These are phyloP conservation scores for Globisporangium cylindrosporum DNA, from an alignment of 352 stramenopile species.

Conservation along the genomic window DNA sequence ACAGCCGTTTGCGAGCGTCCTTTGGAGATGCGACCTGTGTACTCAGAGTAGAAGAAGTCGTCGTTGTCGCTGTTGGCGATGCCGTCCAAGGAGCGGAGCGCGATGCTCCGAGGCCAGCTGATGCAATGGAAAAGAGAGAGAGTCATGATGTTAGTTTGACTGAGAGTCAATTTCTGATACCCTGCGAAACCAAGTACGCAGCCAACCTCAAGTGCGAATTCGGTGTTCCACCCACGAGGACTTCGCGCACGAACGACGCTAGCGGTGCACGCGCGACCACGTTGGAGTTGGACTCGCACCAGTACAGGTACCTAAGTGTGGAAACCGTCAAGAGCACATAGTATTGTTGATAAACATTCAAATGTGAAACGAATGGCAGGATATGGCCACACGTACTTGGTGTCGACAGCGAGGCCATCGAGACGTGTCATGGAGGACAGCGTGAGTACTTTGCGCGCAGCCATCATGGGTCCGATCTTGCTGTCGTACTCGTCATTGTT, in stretches of 20 bases:
- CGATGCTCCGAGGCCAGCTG: constrained; percentile 63
- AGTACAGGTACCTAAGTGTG: constrained; percentile 54
- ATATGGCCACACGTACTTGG: constrained; percentile 23
- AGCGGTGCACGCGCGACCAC: constrained; percentile 45
- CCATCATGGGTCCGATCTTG: constrained; percentile 18
- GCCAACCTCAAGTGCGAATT: constrained; percentile 51
- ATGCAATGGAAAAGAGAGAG: constrained; percentile 1
- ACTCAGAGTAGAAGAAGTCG: constrained; percentile 58
- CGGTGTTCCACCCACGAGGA: constrained; percentile 49
- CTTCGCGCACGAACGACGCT: constrained; percentile 39
- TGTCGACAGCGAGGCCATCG: constrained; percentile 62
- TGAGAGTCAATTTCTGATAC: background rate
- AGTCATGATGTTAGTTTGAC: too few relatives aligned
- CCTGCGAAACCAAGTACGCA: background rate
- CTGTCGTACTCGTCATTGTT: constrained; percentile 7
- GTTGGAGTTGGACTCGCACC: constrained; percentile 69
- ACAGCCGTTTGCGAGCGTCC: constrained; percentile 24
- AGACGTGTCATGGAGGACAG: constrained; percentile 44
- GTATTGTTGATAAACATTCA: background rate
- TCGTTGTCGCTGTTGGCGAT: constrained; percentile 29
- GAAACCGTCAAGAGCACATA: background rate
- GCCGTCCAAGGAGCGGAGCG: constrained; percentile 35
- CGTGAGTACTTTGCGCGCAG: constrained; percentile 32
- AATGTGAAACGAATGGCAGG: background rate
- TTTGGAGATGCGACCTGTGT: constrained; percentile 53